phyloP scores from a whole-genome alignment of 768 basidiomycete genomes.

The Paxillus ammoniavirescens region DNA sequence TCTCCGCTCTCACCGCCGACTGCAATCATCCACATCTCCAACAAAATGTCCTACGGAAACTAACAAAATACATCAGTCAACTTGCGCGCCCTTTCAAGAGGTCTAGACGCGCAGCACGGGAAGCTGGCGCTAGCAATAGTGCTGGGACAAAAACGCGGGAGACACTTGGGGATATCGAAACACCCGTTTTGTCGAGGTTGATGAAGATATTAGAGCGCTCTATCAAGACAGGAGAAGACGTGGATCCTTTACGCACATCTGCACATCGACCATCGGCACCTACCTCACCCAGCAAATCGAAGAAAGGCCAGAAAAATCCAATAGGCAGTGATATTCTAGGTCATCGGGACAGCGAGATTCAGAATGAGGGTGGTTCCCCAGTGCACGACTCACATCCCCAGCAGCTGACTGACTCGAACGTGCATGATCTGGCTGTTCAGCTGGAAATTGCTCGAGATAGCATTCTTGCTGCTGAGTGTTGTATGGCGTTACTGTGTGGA shows the following conservation, averaged over 20 bases:
- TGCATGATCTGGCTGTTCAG: conserved; percentile 48
- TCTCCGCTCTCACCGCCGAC: conserved; percentile 60
- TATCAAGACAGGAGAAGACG: conserved; percentile 70
- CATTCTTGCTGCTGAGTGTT: conserved; percentile 81
- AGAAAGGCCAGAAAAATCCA: conserved; percentile 44
- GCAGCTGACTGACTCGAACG: conserved; percentile 43
- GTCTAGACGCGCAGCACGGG: conserved; percentile 46
- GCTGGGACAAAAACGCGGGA: conserved; percentile 48
- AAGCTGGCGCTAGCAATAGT: conserved; percentile 29
- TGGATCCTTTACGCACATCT: conserved; percentile 62
- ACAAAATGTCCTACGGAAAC: conserved; percentile 57
- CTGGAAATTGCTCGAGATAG: conserved; percentile 70
- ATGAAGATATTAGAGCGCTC: conserved; percentile 79
- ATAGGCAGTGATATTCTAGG: conserved; percentile 1
- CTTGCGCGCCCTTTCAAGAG: conserved; percentile 69
- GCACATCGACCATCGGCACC: conserved; percentile 15
- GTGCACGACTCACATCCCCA: conserved; percentile 12
- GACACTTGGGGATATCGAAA: conserved; percentile 68
- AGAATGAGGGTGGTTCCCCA: not conserved
- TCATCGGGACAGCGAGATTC: conserved; percentile 1
- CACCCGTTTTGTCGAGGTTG: conserved; percentile 56
- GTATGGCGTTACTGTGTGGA: conserved; percentile 71
- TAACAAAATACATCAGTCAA: conserved; percentile 67
- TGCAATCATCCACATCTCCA: conserved; percentile 59
- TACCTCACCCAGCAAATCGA: conserved; percentile 42